Percentiles rank a stretch among this genome's conserved stretches.
Evolutionary conservation across 1,284 basidiomycete genomes (phyloP).

Genomic region (Salmacisia buchloeana): DNA sequence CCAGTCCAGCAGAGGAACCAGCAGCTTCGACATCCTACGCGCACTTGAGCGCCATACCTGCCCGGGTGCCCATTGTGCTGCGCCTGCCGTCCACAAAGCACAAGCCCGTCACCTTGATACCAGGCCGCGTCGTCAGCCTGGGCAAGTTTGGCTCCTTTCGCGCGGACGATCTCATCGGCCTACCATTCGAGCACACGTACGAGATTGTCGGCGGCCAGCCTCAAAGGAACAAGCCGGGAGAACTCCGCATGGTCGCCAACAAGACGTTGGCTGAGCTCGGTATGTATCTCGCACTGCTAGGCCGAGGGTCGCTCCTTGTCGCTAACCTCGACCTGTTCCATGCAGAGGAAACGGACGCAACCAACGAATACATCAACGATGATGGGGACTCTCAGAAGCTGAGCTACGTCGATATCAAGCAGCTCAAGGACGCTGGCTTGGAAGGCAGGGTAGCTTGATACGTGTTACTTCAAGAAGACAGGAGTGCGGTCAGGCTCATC

Average conservation of each 20-base stretch:
- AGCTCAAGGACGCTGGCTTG: slow-evolving; percentile 44
- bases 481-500: neutral
- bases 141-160: slow-evolving; percentile 50
- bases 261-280: slow-evolving; percentile 3
- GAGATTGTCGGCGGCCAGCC: slow-evolving; percentile 21
- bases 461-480: neutral
- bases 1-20: neutral
- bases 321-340: slow-evolving; percentile 21
- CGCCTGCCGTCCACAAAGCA: slow-evolving; percentile 39
- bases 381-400: slow-evolving; percentile 43
- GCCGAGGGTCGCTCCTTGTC: slow-evolving; percentile 3
- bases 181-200: slow-evolving; percentile 47
- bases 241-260: slow-evolving; percentile 11
- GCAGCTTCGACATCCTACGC: neutral
- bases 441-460: slow-evolving; percentile 26
- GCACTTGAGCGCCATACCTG: neutral
- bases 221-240: slow-evolving; percentile 2
- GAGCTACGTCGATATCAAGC: slow-evolving; percentile 46
- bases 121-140: slow-evolving; percentile 37
- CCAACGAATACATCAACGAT: slow-evolving; percentile 50
- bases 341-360: slow-evolving; percentile 43
- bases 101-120: slow-evolving; percentile 36
- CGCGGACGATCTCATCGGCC: slow-evolving; percentile 43
- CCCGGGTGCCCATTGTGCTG: slow-evolving; percentile 20
- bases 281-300: neutral